Conservation (phyloP, 148 eudicot species). For the Vaccinium myrtillus region DNA sequence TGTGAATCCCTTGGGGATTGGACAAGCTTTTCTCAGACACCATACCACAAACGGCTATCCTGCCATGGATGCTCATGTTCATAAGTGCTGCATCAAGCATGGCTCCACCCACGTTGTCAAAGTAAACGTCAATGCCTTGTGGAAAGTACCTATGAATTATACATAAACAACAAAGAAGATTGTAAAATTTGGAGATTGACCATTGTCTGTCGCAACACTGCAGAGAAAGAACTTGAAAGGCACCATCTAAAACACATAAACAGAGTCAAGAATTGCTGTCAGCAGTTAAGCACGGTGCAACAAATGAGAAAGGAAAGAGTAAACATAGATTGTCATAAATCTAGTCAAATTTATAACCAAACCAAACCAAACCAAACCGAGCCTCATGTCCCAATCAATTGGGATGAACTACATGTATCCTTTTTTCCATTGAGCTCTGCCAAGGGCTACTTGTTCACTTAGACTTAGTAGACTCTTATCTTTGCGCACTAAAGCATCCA, state of each 20-base stretch:
- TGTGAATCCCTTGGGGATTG: constrained; percentile 49
- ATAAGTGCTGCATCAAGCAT: constrained; percentile 89
- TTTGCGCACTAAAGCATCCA: no score
- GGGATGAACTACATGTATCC: no score
- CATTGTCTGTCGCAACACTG: background rate
- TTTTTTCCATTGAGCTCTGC: no score
- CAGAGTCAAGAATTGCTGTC: background rate
- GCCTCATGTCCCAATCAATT: no score
- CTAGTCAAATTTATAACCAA: background rate
- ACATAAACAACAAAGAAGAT: background rate
- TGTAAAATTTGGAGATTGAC: background rate
- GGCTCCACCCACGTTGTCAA: constrained; percentile 82
- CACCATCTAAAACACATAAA: background rate
- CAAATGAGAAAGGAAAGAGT: background rate
- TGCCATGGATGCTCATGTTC: constrained; percentile 74
- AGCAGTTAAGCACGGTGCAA: background rate
- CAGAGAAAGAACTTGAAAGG: background rate
- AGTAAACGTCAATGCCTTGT: constrained; percentile 83
- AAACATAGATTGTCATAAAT: constrained; percentile 1
- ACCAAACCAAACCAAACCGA: no score
- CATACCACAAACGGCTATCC: constrained; percentile 85
- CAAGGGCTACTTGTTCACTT: no score
- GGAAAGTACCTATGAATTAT: constrained; percentile 56
- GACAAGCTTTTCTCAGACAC: constrained; percentile 55
- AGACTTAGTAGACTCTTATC: no score